These are phyloP conservation scores for Lasiosphaeria hispida DNA, from an alignment of 495 filamentous ascomycete species.

Conservation along the genomic window DNA sequence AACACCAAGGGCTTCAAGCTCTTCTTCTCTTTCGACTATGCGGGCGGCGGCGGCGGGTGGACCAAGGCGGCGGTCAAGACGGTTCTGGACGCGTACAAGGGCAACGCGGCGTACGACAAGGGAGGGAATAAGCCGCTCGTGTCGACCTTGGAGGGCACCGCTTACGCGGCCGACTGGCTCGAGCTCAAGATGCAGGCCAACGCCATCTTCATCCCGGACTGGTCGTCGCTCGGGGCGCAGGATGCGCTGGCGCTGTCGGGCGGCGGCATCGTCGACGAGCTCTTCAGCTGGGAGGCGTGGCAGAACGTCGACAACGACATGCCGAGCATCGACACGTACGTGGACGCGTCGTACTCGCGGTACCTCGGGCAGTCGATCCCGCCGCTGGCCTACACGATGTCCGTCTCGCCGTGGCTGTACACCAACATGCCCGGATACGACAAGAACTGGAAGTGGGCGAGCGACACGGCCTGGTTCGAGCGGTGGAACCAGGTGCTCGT, in stretches of 20 bases:
- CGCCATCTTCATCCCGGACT: conserved; percentile 36
- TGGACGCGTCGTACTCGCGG: conserved; percentile 47
- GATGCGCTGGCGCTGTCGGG: conserved; percentile 16
- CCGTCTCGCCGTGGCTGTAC: conserved; percentile 67
- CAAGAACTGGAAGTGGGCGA: conserved; percentile 62
- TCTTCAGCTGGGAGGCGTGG: conserved; percentile 62
- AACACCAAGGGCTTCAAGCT: conserved; percentile 53
- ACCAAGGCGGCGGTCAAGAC: conserved; percentile 40
- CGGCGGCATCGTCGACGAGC: conserved; percentile 49
- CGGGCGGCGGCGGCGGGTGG: conserved; percentile 44
- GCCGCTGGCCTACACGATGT: no score
- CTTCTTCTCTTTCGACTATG: conserved; percentile 60
- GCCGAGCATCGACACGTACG: conserved; percentile 44
- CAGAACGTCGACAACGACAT: conserved; percentile 30
- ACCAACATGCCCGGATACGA: conserved; percentile 51
- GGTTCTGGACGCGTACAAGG: conserved; percentile 47
- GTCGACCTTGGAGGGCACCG: conserved; percentile 58
- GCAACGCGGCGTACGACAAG: conserved; percentile 49
- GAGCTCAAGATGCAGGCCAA: conserved; percentile 27
- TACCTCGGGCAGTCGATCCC: no score
- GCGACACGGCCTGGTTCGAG: conserved; percentile 57
- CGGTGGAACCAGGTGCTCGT: conserved; percentile 55
- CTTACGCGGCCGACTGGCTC: conserved; percentile 28
- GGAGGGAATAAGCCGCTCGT: conserved; percentile 41
- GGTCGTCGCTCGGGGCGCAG: conserved; percentile 23